These are phyloP conservation scores for Conoideocrella luteorostrata DNA, from an alignment of 2,329 filamentous ascomycete genomes.

Conservation along the genomic window DNA sequence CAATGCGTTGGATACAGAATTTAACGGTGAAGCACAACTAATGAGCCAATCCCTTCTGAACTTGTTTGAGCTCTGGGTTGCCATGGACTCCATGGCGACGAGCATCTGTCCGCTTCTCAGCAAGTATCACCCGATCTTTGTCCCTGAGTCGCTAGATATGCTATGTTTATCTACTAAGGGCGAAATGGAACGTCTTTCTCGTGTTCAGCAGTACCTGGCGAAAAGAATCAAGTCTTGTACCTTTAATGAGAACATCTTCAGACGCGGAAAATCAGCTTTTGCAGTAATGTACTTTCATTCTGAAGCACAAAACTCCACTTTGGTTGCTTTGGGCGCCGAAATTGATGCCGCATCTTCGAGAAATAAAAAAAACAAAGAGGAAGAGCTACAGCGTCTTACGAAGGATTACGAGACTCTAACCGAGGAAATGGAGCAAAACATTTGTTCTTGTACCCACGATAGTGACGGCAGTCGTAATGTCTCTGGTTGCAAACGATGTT, in stretches of 20 bases:
- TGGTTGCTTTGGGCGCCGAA: not conserved
- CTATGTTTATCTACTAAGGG: not conserved
- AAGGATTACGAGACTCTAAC: conserved; percentile 13
- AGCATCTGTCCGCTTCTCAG: conserved; percentile 1
- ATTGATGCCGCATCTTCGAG: not conserved
- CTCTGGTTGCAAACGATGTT: conserved; percentile 13
- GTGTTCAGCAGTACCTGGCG: conserved; percentile 8
- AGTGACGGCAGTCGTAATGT: not conserved
- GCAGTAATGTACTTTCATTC: conserved; percentile 1
- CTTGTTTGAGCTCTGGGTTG: conserved; percentile 12
- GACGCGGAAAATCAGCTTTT: not conserved
- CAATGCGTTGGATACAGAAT: not conserved
- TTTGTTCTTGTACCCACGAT: conserved; percentile 13
- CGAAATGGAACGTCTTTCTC: conserved; percentile 4
- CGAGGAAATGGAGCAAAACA: conserved; percentile 2
- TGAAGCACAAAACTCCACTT: not conserved
- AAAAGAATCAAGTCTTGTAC: not conserved
- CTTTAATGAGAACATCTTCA: not conserved
- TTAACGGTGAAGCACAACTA: not conserved
- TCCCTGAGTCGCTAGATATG: conserved; percentile 5
- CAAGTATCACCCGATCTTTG: conserved; percentile 5
- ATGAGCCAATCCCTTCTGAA: conserved; percentile 11
- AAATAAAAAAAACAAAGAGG: conserved; percentile 1
- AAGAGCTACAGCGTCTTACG: not conserved
- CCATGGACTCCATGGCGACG: conserved; percentile 12